Conservation (phyloP, 2,329 filamentous ascomycete genomes). For the Leptographium wingfieldii region DNA sequence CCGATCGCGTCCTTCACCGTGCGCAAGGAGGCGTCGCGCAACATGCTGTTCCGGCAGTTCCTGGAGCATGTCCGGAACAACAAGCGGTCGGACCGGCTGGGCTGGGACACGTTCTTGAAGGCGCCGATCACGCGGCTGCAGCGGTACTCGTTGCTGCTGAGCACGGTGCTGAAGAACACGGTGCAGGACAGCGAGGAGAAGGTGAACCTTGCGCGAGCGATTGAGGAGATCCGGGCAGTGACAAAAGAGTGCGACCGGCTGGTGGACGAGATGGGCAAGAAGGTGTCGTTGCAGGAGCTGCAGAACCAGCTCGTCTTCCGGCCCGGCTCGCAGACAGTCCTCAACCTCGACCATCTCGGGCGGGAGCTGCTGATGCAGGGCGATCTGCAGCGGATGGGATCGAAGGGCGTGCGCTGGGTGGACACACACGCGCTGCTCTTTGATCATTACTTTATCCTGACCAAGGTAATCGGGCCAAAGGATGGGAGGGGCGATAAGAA, state of each 20-base stretch:
- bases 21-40: slow-evolving; percentile 71
- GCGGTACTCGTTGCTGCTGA: slow-evolving; percentile 72
- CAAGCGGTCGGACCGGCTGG: slow-evolving; percentile 67
- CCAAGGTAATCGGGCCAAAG: slow-evolving; percentile 64
- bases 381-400: slow-evolving; percentile 78
- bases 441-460: slow-evolving; percentile 89
- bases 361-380: slow-evolving; percentile 81
- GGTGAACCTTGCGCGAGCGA: slow-evolving; percentile 66
- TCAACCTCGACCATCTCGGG: slow-evolving; percentile 90
- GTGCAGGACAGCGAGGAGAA: slow-evolving; percentile 80
- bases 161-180: slow-evolving; percentile 76
- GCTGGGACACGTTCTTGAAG: slow-evolving; percentile 92
- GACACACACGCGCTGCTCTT: slow-evolving; percentile 91
- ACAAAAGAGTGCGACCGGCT: slow-evolving; percentile 84
- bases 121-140: slow-evolving; percentile 86
- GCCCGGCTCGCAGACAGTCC: slow-evolving; percentile 75
- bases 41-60: slow-evolving; percentile 77
- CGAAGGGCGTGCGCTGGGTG: slow-evolving; percentile 81
- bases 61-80: slow-evolving; percentile 69
- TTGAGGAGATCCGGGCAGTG: slow-evolving; percentile 82
- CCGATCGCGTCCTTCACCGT: slow-evolving; percentile 74
- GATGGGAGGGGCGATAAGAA: slow-evolving; percentile 61
- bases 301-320: slow-evolving; percentile 72
- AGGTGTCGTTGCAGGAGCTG: slow-evolving; percentile 78
- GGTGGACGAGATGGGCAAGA: slow-evolving; percentile 83